Conservation (phyloP, 2,329 filamentous ascomycete genomes). For the Fusarium sp. region DNA sequence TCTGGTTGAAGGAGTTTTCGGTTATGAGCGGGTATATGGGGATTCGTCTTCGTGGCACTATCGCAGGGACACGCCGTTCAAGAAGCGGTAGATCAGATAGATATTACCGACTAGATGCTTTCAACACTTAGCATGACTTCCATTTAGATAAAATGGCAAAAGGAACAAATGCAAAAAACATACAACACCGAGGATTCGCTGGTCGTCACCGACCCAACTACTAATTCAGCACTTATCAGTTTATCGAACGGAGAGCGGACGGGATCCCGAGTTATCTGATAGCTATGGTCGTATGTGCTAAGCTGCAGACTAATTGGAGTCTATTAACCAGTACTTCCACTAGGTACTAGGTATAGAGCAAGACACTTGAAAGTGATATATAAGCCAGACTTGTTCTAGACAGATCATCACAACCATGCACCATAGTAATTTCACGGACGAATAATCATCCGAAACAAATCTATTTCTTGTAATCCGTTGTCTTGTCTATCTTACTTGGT, state of each 20-base stretch:
- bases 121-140: too few relatives aligned
- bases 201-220: constrained; percentile 37
- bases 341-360: neutral
- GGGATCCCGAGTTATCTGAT: constrained; percentile 38
- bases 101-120: neutral
- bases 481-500: neutral
- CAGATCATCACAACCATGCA: neutral
- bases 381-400: neutral
- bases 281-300: constrained; percentile 35
- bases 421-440: neutral
- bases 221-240: constrained; percentile 37
- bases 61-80: constrained; percentile 37
- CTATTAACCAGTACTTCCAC: neutral
- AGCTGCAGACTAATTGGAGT: neutral
- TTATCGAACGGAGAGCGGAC: constrained; percentile 38
- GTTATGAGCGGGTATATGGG: constrained; percentile 53
- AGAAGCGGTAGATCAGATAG: constrained; percentile 1
- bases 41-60: constrained; percentile 49
- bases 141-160: neutral
- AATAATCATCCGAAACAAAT: too few relatives aligned
- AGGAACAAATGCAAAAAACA: constrained; percentile 13
- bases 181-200: constrained; percentile 40
- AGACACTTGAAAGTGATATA: neutral
- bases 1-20: constrained; percentile 62
- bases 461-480: rapidly evolving